Conservation (phyloP, 2,329 filamentous ascomycete species). For the Trichothecium roseum region DNA sequence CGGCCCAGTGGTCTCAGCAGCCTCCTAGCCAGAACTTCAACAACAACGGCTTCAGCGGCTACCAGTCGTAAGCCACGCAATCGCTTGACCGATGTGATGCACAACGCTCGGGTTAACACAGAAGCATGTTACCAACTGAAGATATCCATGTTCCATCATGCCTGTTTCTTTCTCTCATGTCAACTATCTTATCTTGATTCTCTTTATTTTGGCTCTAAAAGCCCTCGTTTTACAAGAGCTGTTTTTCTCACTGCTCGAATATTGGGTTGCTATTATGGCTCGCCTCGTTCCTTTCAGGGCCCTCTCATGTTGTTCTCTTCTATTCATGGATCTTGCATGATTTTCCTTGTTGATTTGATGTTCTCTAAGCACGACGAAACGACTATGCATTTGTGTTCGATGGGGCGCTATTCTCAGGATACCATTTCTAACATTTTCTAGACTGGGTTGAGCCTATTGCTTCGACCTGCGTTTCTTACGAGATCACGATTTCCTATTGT, state of each 20-base stretch:
- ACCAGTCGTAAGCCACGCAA: conserved; percentile 41
- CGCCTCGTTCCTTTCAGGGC: conserved; percentile 11
- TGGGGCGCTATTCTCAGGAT: conserved; percentile 16
- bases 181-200: conserved; percentile 12
- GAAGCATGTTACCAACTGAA: conserved; percentile 10
- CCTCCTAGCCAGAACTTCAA: conserved; percentile 46
- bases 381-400: conserved; percentile 14
- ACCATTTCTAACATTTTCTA: conserved; percentile 11
- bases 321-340: conserved; percentile 4
- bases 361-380: no score
- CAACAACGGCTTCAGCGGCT: conserved; percentile 50
- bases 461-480: no score
- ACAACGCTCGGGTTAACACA: conserved; percentile 7
- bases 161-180: background rate
- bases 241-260: conserved; percentile 1
- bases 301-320: conserved; percentile 14
- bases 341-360: no score
- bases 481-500: no score
- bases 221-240: conserved; percentile 12
- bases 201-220: conserved; percentile 11
- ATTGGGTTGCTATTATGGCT: background rate
- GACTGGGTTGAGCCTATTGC: no score
- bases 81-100: background rate
- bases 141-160: conserved; percentile 10
- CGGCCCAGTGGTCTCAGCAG: conserved; percentile 36